Conservation (phyloP, 768 basidiomycete genomes). For the Mycena chlorophos region DNA sequence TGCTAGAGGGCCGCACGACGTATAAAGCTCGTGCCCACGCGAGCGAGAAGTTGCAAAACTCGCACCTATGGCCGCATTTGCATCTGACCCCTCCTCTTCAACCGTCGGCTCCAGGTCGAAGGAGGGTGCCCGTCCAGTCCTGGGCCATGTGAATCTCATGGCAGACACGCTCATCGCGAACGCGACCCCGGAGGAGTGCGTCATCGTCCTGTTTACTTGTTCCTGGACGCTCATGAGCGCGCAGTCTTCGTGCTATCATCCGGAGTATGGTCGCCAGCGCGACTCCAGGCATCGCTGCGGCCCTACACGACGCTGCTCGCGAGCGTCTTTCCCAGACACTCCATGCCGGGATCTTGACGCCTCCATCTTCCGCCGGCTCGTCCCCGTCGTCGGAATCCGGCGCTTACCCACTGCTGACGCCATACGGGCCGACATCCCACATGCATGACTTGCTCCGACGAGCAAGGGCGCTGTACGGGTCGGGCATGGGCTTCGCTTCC, state of each 20-base stretch:
- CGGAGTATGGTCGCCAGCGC: slow-evolving; percentile 23
- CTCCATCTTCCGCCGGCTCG: slow-evolving; percentile 1
- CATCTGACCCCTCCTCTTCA: not conserved
- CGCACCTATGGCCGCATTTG: not conserved
- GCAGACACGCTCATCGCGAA: slow-evolving; percentile 23
- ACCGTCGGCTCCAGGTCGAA: not conserved
- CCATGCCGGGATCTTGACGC: not conserved
- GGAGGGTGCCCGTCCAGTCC: not conserved
- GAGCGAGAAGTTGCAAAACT: not conserved
- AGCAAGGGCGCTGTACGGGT: slow-evolving; percentile 20
- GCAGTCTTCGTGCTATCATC: slow-evolving; percentile 19
- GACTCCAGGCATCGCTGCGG: slow-evolving; percentile 18
- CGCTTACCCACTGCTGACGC: slow-evolving; percentile 7
- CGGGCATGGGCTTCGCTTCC: slow-evolving; percentile 22
- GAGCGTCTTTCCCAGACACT: slow-evolving; percentile 18
- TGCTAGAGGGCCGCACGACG: not conserved
- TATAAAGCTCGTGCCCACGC: not conserved
- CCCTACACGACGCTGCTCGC: slow-evolving; percentile 18
- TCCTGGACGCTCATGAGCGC: not conserved
- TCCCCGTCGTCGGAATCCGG: not conserved
- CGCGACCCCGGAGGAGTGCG: slow-evolving; percentile 19
- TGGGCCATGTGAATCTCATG: slow-evolving; percentile 16
- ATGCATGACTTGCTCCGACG: slow-evolving; percentile 17
- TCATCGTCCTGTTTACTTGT: not conserved
- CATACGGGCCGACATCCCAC: slow-evolving; percentile 16